Evolutionary conservation across 345 rosid species (phyloP), one percentile per base, ranked within the genome.

Genomic region (Dovyalis caffra): DNA sequence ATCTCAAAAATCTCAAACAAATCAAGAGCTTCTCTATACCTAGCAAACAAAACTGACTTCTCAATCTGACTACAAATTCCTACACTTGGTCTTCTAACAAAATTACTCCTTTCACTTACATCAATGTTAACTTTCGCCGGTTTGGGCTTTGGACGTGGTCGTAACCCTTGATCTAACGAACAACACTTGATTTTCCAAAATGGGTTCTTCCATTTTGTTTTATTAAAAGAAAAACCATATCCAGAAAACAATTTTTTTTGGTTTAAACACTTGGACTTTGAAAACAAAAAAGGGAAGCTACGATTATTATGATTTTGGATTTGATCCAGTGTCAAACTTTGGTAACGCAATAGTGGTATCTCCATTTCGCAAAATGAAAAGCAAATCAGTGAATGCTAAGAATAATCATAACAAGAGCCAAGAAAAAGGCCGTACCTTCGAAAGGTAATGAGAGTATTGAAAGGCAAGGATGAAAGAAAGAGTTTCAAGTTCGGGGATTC

Each of bases 1-100:
- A 85, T 75, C 84, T 90, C 97, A 83, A 92, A 75, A 75, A 85
- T 68, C 83, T 92, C 97, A 69, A 94, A 92, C 84, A 92, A 81
- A n/a, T 91, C 95, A 84, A 94, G 90, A 28, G 97, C 97, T 62
- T 92, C 91, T 32, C 86, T 80, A 40, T 78, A 85, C 53, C 84
- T 84, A 71, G 75, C 84, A 67, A 79, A 82, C 68, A 94, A 77
- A 53, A 83, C 95, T 69, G 88, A 79, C 79, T 92, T 92, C 76
- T 92, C 91, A 43, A 94, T 86, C 89, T 90, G 93, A 82, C 92
- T 80, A 81, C 97, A 94, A 12, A 94, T 15, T 69, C 86, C 75
- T 0, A 76, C 74, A 67, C 81, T 80, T 40, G 92, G 80, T 81
- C 76, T 88, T 34, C 69, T 85, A 14, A 77, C 51, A 10, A 74